A percentile compares a stretch with the other conserved stretches of the same genome.
These are phyloP conservation scores for Chaetoceros muelleri DNA, from an alignment of 108 stramenopile genomes.

Conservation along the genomic window DNA sequence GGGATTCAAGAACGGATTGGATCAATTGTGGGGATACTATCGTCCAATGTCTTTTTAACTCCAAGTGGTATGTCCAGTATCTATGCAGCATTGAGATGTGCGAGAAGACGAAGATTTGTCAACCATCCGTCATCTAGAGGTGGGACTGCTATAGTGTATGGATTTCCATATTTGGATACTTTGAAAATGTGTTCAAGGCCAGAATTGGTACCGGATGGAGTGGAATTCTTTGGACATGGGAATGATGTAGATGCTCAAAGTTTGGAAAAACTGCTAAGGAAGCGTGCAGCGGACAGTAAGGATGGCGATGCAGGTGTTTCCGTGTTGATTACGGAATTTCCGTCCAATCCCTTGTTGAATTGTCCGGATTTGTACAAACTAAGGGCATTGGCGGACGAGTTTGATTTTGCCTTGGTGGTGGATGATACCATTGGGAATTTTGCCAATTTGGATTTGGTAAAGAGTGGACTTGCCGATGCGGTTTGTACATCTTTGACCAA, in stretches of 20 bases:
- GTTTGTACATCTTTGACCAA: constrained; percentile 57
- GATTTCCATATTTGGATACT: constrained; percentile 72
- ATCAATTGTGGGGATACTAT: constrained; percentile 27
- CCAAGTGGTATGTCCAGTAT: constrained; percentile 56
- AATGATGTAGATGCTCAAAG: constrained; percentile 35
- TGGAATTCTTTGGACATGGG: constrained; percentile 54
- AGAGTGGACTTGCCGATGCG: constrained; percentile 47
- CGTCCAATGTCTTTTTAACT: constrained; percentile 31
- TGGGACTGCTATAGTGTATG: constrained; percentile 53
- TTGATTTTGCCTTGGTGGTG: constrained; percentile 41
- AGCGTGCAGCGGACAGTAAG: not conserved
- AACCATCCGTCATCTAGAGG: constrained; percentile 7
- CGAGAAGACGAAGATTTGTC: constrained; percentile 18
- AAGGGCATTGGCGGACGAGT: constrained; percentile 33
- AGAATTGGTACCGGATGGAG: constrained; percentile 46
- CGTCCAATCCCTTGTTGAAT: constrained; percentile 59
- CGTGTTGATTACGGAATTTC: constrained; percentile 59
- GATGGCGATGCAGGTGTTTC: constrained; percentile 9
- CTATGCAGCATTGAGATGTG: constrained; percentile 31
- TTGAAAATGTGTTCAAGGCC: constrained; percentile 47
- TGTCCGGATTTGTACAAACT: constrained; percentile 40
- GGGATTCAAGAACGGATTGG: constrained; percentile 22
- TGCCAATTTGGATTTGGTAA: constrained; percentile 46
- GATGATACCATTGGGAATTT: constrained; percentile 75
- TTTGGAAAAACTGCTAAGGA: constrained; percentile 21